Evolutionary conservation across 805 yeast genomes (phyloP).

Genomic region (Alloascoidea africana): DNA sequence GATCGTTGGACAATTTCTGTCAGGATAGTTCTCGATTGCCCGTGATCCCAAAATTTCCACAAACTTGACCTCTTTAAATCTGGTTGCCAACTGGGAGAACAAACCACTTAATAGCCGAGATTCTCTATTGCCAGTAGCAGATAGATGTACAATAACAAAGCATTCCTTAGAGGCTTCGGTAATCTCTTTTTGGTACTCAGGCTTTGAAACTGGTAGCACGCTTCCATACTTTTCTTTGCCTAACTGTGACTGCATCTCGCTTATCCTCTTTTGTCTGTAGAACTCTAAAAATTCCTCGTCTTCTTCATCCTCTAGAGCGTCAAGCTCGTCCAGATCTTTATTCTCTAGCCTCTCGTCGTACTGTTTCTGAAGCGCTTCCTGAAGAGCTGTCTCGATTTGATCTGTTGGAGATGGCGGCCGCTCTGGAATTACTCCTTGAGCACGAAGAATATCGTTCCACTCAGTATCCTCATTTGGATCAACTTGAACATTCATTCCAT

Average conservation of each 20-base stretch:
- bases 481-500: conserved; percentile 45
- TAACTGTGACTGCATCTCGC: conserved; percentile 51
- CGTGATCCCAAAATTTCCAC: conserved; percentile 85
- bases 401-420: conserved; percentile 81
- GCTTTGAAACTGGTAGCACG: conserved; percentile 67
- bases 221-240: conserved; percentile 50
- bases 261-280: conserved; percentile 64
- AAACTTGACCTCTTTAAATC: conserved; percentile 72
- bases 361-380: conserved; percentile 64
- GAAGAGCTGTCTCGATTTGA: conserved; percentile 75
- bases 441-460: conserved; percentile 92
- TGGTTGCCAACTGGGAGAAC: conserved; percentile 41
- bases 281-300: conserved; percentile 56
- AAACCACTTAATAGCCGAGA: conserved; percentile 54
- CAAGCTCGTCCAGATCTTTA: conserved; percentile 67
- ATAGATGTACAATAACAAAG: conserved; percentile 66
- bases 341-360: conserved; percentile 74
- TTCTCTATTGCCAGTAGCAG: conserved; percentile 54
- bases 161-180: conserved; percentile 60
- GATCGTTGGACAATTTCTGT: conserved; percentile 79
- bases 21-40: conserved; percentile 89
- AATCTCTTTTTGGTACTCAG: conserved; percentile 76
- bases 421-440: conserved; percentile 85
- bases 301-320: conserved; percentile 81
- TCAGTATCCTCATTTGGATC: conserved; percentile 96